These are phyloP conservation scores for Haplosporangium gracile DNA, from an alignment of 192 early-diverging fungal genomes.

Conservation along the genomic window DNA sequence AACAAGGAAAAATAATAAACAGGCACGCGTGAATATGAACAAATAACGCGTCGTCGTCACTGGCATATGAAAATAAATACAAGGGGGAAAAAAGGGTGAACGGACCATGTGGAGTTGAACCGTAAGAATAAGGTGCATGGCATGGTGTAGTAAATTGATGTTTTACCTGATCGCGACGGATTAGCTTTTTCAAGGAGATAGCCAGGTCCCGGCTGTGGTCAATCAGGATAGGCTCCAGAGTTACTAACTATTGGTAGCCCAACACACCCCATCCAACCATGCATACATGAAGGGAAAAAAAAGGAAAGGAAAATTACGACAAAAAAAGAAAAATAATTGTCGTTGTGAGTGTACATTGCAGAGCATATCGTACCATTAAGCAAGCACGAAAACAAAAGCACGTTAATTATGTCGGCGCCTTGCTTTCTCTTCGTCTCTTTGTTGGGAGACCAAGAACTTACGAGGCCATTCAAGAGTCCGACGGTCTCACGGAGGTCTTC, in stretches of 20 bases:
- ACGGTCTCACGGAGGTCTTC: conserved; percentile 52
- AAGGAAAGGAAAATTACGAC: background rate
- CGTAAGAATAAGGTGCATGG: background rate
- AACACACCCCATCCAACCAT: background rate
- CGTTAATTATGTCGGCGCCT: background rate
- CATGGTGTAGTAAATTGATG: background rate
- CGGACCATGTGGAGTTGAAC: background rate
- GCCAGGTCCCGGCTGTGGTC: conserved; percentile 40
- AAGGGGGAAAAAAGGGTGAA: background rate
- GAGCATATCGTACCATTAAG: conserved; percentile 1
- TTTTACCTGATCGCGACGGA: conserved; percentile 46
- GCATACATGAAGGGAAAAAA: background rate
- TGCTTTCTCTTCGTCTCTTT: background rate
- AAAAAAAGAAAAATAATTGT: background rate
- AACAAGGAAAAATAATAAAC: background rate
- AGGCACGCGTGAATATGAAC: background rate
- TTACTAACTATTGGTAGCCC: conserved; percentile 15
- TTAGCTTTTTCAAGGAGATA: conserved; percentile 43
- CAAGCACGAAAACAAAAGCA: background rate
- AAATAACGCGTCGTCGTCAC: background rate
- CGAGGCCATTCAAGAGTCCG: conserved; percentile 29
- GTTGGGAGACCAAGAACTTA: background rate
- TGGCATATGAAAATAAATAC: background rate
- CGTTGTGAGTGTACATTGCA: conserved; percentile 3
- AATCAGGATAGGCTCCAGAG: conserved; percentile 42